Conservation (phyloP, 495 filamentous ascomycete genomes). For the Aspergillus bertholletiae region DNA sequence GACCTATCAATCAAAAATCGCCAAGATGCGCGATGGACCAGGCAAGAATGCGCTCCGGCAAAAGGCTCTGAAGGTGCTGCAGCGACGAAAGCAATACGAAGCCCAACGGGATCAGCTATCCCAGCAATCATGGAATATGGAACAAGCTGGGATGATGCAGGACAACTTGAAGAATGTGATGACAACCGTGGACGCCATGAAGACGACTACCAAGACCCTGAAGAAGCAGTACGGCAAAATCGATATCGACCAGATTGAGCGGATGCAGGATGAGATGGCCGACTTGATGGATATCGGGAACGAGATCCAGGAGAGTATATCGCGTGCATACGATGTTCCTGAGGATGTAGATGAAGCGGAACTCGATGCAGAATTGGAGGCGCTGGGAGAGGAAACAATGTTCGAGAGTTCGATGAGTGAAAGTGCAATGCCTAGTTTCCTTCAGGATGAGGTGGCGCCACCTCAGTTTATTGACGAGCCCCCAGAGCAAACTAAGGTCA, state of each 20-base stretch:
- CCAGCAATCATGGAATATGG: constrained; percentile 98
- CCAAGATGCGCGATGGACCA: constrained; percentile 94
- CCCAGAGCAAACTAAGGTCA: constrained; percentile 67
- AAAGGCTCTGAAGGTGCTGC: constrained; percentile 92
- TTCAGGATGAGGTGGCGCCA: constrained; percentile 74
- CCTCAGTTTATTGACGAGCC: constrained; percentile 89
- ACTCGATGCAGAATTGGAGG: constrained; percentile 93
- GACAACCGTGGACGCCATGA: constrained; percentile 97
- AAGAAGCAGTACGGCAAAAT: constrained; percentile 96
- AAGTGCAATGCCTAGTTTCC: constrained; percentile 73
- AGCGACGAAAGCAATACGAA: constrained; percentile 96
- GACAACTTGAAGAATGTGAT: constrained; percentile 98
- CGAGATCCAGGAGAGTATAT: constrained; percentile 96
- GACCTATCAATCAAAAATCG: constrained; percentile 80
- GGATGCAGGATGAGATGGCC: constrained; percentile 98
- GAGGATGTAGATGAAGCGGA: constrained; percentile 98
- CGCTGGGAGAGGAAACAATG: constrained; percentile 86
- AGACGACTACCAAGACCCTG: constrained; percentile 90
- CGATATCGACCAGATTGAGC: constrained; percentile 95
- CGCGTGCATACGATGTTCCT: constrained; percentile 88
- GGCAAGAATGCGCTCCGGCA: constrained; percentile 90
- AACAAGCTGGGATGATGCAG: constrained; percentile 98
- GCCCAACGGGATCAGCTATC: constrained; percentile 91
- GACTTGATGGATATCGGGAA: constrained; percentile 97
- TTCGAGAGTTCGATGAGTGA: constrained; percentile 58